Evolutionary conservation across 2,329 filamentous ascomycete genomes (phyloP).

Genomic region (Hymenoscyphus scutula): DNA sequence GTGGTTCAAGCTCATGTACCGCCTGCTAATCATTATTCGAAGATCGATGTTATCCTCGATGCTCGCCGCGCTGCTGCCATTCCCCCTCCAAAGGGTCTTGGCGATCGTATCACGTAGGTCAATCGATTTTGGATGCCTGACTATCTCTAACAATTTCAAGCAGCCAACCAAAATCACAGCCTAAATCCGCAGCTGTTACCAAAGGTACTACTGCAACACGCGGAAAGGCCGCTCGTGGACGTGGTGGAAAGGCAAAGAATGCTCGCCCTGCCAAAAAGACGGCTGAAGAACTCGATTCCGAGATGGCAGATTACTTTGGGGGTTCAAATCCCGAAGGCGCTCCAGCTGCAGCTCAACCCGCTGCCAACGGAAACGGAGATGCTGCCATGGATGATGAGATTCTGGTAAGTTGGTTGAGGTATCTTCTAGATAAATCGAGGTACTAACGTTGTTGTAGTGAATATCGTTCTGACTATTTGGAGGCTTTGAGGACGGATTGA

Average conservation of each 20-base stretch:
- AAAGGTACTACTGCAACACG: conserved; percentile 67
- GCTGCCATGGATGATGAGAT: conserved; percentile 68
- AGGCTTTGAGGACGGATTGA: conserved; percentile 1
- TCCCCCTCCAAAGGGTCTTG: conserved; percentile 68
- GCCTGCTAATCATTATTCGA: conserved; percentile 18
- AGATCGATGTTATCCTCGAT: conserved; percentile 91
- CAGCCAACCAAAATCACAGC: conserved; percentile 66
- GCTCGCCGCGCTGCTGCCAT: conserved; percentile 69
- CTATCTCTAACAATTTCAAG: conserved; percentile 32
- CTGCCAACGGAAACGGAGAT: conserved; percentile 44
- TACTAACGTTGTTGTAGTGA: conserved; percentile 16
- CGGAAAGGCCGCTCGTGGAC: conserved; percentile 36
- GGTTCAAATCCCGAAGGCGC: conserved; percentile 48
- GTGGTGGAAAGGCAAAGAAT: conserved; percentile 47
- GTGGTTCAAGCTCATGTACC: conserved; percentile 36
- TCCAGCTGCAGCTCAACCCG: conserved; percentile 27
- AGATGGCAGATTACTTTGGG: conserved; percentile 94
- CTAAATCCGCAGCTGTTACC: conserved; percentile 74
- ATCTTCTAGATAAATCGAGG: not conserved
- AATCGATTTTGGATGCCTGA: not conserved
- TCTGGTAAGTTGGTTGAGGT: conserved; percentile 26
- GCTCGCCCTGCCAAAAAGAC: conserved; percentile 79
- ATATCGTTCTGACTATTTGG: not conserved
- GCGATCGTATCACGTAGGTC: conserved; percentile 78
- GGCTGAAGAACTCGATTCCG: conserved; percentile 89